These are phyloP conservation scores for Colletotrichum tabaci DNA, from an alignment of 2,329 filamentous ascomycete species.

Conservation along the genomic window DNA sequence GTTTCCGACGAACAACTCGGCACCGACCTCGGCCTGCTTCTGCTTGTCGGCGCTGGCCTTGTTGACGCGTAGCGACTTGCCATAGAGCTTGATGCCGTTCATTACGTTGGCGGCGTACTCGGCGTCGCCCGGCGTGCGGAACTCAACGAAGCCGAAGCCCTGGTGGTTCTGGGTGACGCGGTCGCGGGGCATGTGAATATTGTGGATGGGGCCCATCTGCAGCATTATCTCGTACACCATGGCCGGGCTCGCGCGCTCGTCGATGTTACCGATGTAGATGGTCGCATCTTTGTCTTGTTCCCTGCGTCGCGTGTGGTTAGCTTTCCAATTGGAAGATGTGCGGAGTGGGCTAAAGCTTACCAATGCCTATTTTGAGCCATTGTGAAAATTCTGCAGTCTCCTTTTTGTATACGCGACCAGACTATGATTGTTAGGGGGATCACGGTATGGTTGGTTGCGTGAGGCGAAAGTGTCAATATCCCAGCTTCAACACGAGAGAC, in stretches of 20 bases:
- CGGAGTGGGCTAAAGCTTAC: conserved; percentile 59
- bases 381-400: conserved; percentile 45
- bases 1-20: conserved; percentile 97
- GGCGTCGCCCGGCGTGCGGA: conserved; percentile 93
- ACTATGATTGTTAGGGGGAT: background rate
- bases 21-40: conserved; percentile 92
- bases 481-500: background rate
- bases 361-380: conserved; percentile 84
- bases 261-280: conserved; percentile 97
- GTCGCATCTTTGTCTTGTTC: conserved; percentile 99
- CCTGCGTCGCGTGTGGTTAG: conserved; percentile 65
- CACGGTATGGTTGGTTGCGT: background rate
- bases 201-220: conserved; percentile 96
- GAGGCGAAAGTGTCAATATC: background rate
- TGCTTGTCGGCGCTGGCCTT: conserved; percentile 94
- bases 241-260: conserved; percentile 92
- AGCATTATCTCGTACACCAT: conserved; percentile 98
- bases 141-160: conserved; percentile 99
- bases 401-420: background rate
- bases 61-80: conserved; percentile 96
- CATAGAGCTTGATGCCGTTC: conserved; percentile 94
- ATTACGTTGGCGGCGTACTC: conserved; percentile 97
- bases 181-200: conserved; percentile 98
- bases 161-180: conserved; percentile 97
- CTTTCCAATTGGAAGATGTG: conserved; percentile 8